Base-by-base conservation (phyloP, 192 early-diverging fungal species). In the Coemansia umbellata region DNA sequence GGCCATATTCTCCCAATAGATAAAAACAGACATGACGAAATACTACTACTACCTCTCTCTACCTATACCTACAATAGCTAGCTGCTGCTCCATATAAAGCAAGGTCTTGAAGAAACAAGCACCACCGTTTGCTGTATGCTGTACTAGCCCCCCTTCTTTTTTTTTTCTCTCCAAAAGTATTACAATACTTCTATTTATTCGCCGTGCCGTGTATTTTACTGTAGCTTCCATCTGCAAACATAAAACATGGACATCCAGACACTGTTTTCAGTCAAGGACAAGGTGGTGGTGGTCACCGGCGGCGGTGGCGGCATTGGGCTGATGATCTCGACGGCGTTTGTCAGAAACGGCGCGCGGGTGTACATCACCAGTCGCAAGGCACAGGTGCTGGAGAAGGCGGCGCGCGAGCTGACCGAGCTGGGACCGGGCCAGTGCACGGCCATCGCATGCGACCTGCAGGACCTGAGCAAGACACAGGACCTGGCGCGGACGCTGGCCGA, bases 331-430 rank as follows among this genome's bases (percentile, higher is more conserved):
- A 51, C 82, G 44, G 88, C 86, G 17, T 87, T 91, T 39, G 84
- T 94, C 24, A 83, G 80, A 53, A 91, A 89, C 80, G 93, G 93
- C 11, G 91, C 89, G 50, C 87, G 80, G 63, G 94, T 97, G 21
- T 97, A 94, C 66, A 94, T 97, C 59, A 85, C 88, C 30, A 87
- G 87, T 24, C 82, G 94, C 54, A 92, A 90, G 50, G 71, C 66
- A 10, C 36, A 66, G 6, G 82, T 78, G 1, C 80, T 82, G 35
- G 81, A 84, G 22, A 60, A 79, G 37, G 81, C 80, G 4, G 91
- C 91, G 3, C 47, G 56, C 5, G 85, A 88, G 48, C 78, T 96
- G 50, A 88, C 61, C 51, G 57, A 68, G 31, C 49, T 73, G 37
- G 89, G 86, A 3, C 82, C 86, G 14, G 94, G 92, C 15, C 53